A percentile compares a stretch with the other conserved stretches of the same genome.
Conservation (phyloP, 2,329 filamentous ascomycete genomes). For the Fusarium oxysporum region DNA sequence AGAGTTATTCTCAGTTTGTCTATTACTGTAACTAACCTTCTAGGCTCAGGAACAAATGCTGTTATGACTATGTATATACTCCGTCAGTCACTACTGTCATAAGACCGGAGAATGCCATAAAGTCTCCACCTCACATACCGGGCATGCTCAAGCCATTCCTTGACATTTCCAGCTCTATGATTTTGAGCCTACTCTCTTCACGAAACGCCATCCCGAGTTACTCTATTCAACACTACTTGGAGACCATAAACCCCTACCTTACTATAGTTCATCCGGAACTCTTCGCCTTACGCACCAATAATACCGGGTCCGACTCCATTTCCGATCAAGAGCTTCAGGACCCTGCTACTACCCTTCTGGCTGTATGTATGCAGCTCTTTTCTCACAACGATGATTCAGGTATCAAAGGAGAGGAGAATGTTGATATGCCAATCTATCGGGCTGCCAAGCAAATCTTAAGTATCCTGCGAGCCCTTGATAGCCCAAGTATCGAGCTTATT, state of each 20-base stretch:
- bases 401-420: conserved; percentile 47
- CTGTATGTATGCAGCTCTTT: conserved; percentile 57
- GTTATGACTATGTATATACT: conserved; percentile 51
- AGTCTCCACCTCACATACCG: conserved; percentile 20
- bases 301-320: not conserved
- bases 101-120: conserved; percentile 38
- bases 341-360: conserved; percentile 52
- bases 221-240: conserved; percentile 52
- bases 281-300: conserved; percentile 48
- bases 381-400: conserved; percentile 50
- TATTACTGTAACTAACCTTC: not conserved
- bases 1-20: too few species aligned
- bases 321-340: conserved; percentile 28
- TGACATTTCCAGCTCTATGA: conserved; percentile 52
- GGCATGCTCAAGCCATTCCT: conserved; percentile 45
- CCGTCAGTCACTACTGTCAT: conserved; percentile 47
- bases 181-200: conserved; percentile 52
- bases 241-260: conserved; percentile 56
- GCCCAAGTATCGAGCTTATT: conserved; percentile 53
- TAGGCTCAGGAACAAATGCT: conserved; percentile 47
- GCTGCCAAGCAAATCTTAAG: conserved; percentile 54
- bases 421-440: conserved; percentile 52
- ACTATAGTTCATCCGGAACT: conserved; percentile 54
- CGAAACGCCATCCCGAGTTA: conserved; percentile 49
- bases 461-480: conserved; percentile 49